A percentile compares a stretch with the other conserved stretches of the same genome.
Evolutionary conservation across 768 basidiomycete genomes (phyloP).

Genomic region (Leccinum variicolor): DNA sequence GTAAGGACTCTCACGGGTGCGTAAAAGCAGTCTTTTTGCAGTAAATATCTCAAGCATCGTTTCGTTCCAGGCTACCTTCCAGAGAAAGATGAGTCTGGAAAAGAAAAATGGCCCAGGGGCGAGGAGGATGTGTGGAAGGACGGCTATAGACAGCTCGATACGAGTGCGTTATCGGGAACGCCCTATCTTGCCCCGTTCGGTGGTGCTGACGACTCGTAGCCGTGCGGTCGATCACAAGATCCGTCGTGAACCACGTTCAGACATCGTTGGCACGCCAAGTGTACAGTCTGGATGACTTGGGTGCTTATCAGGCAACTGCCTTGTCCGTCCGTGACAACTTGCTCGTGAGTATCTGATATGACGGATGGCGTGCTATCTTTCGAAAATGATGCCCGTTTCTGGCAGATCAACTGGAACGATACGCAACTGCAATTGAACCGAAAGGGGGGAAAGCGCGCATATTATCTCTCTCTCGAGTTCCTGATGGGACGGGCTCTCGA

Average conservation of each 20-base stretch:
- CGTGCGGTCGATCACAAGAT: conserved; percentile 60
- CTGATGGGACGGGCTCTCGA: conserved; percentile 81
- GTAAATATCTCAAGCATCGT: not conserved
- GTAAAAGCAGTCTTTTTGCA: not conserved
- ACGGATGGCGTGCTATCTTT: not conserved
- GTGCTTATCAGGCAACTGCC: conserved; percentile 91
- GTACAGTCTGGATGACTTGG: conserved; percentile 82
- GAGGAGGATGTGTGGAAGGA: conserved; percentile 74
- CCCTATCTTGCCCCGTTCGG: not conserved
- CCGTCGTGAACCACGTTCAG: conserved; percentile 80
- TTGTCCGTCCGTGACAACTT: conserved; percentile 86
- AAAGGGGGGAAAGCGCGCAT: conserved; percentile 84
- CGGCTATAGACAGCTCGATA: conserved; percentile 54
- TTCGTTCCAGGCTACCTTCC: conserved; percentile 65
- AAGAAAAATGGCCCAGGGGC: conserved; percentile 83
- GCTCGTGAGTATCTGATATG: conserved; percentile 46
- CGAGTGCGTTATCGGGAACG: conserved; percentile 36
- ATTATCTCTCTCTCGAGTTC: conserved; percentile 96
- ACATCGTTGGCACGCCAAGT: conserved; percentile 89
- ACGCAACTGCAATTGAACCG: conserved; percentile 76
- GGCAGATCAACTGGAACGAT: conserved; percentile 79
- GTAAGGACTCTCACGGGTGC: conserved; percentile 66
- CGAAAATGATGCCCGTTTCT: not conserved
- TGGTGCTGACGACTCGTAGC: conserved; percentile 37
- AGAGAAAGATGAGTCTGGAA: conserved; percentile 70